Base-by-base conservation (phyloP, 2,329 filamentous ascomycete species). In the Pseudogymnoascus sp. region DNA sequence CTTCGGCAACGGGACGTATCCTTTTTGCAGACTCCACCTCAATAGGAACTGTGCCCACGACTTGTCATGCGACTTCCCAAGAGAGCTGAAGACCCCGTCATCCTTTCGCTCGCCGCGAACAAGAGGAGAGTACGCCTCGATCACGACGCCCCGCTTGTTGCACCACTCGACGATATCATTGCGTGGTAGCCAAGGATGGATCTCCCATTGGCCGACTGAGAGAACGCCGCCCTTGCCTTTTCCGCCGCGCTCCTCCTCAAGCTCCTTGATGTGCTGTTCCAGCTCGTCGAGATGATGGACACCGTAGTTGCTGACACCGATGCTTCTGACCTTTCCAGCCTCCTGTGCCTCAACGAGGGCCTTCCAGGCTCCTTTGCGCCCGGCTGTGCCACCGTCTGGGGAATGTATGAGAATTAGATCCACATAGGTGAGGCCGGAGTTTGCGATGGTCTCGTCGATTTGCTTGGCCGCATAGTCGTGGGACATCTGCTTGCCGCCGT, bases 111-210 rank as follows among this genome's bases (percentile, higher is more conserved):
- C 77, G 62, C 90, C 92, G 48, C 81, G 78, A 1, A 86, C 82
- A 42, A 87, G 77, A 10, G 85, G 84, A 42, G 78, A 80, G 71
- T 86, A 88, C 0, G 84, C 84, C 75, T 91, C 80, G 12, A 89
- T 73, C 33, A 84, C 81, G 17, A 90, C 77, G 64, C 80, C 80
- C 15, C 84, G 80, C 73, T 86, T 79, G 65, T 80, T 74, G 68
- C 89, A 89, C 91, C 92, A 97, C 55, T 83, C 78, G 7, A 87
- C 85, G 64, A 97, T 91, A 70, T 96, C 91, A 21, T 80, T 77
- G n/a, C 92, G 81, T 7, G 86, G 81, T 42, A 92, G 84, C 92
- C 91, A 97, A 0, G 92, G 92, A 74, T 97, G 92, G 9, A 97
- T 77, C 76, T 97, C 92, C 75, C 89, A 91, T 75, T 96, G 92